Conservation (phyloP, 2,329 filamentous ascomycete species). For the Penicillium crustosum region DNA sequence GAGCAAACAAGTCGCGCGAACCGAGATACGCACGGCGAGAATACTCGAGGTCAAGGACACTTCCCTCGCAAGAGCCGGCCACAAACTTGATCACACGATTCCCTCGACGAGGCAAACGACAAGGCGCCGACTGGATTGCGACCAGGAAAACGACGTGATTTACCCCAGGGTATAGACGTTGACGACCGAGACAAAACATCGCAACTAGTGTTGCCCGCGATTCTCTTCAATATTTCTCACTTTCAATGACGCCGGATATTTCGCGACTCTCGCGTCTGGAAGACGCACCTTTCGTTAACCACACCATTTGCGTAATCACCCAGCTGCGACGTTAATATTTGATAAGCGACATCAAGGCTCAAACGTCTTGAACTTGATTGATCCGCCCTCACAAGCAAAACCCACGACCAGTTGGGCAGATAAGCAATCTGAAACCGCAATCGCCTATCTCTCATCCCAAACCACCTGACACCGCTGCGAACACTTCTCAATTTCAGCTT, state of each 20-base stretch:
- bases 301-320: conserved; percentile 9
- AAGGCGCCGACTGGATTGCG: conserved; percentile 9
- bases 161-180: neutral
- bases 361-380: neutral
- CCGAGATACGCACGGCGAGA: neutral
- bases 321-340: conserved; percentile 9
- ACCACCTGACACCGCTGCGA: neutral
- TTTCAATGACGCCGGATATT: conserved; percentile 18
- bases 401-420: neutral
- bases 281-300: conserved; percentile 15
- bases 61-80: neutral
- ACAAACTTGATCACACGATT: neutral
- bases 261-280: conserved; percentile 17
- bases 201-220: neutral
- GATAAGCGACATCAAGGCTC: neutral
- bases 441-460: neutral
- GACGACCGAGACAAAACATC: neutral
- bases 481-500: neutral
- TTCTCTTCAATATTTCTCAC: neutral
- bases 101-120: conserved; percentile 6
- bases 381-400: neutral
- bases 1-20: neutral
- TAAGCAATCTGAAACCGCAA: neutral
- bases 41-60: neutral
- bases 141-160: conserved; percentile 1